Percentiles rank a stretch among this genome's conserved stretches.
These are phyloP conservation scores for Carpinus fangiana DNA, from an alignment of 306 rosid genomes.

Conservation along the genomic window DNA sequence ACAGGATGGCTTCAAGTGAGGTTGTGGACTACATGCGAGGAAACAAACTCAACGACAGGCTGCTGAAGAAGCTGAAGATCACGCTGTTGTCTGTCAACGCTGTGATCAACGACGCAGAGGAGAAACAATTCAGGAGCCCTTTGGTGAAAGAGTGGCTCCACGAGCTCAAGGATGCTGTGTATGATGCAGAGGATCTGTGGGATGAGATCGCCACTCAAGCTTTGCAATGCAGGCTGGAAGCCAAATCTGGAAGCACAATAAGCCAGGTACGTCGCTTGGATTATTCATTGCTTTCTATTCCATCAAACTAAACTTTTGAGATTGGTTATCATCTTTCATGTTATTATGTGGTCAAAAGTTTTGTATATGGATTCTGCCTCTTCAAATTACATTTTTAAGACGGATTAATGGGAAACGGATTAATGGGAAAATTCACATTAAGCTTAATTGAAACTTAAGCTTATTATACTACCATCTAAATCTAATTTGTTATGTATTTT, in stretches of 20 bases:
- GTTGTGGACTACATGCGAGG: conserved; percentile 28
- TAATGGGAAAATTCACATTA: too few species aligned
- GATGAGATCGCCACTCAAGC: conserved; percentile 13
- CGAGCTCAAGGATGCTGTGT: conserved; percentile 24
- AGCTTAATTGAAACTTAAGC: too few species aligned
- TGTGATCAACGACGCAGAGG: conserved; percentile 47
- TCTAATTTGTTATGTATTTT: too few species aligned
- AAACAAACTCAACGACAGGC: conserved; percentile 22
- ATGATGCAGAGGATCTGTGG: conserved; percentile 18
- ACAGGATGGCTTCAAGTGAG: conserved; percentile 28
- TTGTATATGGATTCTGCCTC: too few species aligned
- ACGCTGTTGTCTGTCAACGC: conserved; percentile 34
- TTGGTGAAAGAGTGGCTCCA: conserved; percentile 49
- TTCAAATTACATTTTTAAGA: too few species aligned
- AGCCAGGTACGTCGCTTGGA: neutral
- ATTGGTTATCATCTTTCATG: neutral
- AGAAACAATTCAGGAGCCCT: conserved; percentile 36
- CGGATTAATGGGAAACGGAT: too few species aligned
- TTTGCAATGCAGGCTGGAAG: conserved; percentile 1
- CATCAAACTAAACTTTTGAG: neutral
- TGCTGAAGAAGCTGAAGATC: conserved; percentile 41
- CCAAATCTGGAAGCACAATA: neutral
- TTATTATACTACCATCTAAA: too few species aligned
- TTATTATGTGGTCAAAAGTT: too few species aligned
- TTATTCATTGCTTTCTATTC: too few species aligned